Evolutionary conservation across 2,329 filamentous ascomycete species (phyloP).

Genomic region (Fonsecaea pugnacius): DNA sequence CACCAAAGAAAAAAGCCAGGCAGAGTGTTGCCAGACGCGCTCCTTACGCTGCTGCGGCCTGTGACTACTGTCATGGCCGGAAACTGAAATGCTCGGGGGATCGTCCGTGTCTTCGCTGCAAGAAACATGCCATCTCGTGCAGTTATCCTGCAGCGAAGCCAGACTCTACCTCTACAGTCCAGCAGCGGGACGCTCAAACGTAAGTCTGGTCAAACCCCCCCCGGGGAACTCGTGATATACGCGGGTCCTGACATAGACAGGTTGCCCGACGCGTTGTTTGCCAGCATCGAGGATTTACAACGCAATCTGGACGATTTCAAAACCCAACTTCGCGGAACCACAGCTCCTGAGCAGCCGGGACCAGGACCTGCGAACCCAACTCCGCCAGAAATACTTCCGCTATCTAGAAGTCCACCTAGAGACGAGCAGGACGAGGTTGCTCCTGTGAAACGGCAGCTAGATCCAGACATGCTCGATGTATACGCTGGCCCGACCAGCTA

Average conservation of each 20-base stretch:
- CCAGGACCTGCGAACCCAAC: background rate
- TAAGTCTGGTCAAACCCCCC: background rate
- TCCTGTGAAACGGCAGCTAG: background rate
- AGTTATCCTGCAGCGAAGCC: constrained; percentile 16
- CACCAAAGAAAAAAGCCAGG: constrained; percentile 14
- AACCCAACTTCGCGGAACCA: background rate
- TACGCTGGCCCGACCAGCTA: constrained; percentile 17
- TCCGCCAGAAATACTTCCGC: background rate
- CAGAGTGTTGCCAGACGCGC: constrained; percentile 4
- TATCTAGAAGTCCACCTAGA: background rate
- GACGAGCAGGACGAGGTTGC: background rate
- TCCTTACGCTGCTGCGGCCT: constrained; percentile 19
- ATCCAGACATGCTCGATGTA: background rate
- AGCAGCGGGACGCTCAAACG: background rate
- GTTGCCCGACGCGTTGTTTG: background rate
- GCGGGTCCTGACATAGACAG: background rate
- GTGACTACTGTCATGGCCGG: constrained; percentile 19
- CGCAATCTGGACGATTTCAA: constrained; percentile 18
- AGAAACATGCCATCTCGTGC: constrained; percentile 18
- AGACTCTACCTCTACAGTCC: background rate
- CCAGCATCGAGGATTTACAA: constrained; percentile 14
- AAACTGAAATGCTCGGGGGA: constrained; percentile 22
- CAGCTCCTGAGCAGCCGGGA: background rate
- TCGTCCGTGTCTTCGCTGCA: constrained; percentile 19
- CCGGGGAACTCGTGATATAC: background rate